Base-by-base conservation (phyloP, 345 rosid species). In the Balakata baccata region DNA sequence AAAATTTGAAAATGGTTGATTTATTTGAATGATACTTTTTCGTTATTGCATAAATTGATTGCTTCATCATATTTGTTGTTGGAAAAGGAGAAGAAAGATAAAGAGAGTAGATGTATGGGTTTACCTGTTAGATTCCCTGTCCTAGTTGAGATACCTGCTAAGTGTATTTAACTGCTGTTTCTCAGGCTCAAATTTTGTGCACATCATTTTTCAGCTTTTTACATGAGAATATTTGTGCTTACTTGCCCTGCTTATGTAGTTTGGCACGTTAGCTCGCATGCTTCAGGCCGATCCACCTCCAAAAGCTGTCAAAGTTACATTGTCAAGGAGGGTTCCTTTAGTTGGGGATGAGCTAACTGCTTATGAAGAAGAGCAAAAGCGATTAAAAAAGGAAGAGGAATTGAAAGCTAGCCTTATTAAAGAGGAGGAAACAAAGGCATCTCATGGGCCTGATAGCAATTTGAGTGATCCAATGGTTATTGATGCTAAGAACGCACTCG, bases 221-320 rank as follows among this genome's bases (percentile, higher is more conserved):
- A 49, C 34, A 6, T 51, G 29, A 63, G n/a, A 58, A 68, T 47
- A 16, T 34, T 52, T 57, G 69, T 37, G 23, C 57, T 77, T 13
- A 69, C 39, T 79, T 47, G 66, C 49, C 10, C 58, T 83, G 63
- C 60, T 13, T 62, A 71, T 85, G 83, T 82, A 95, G 99, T 95
- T 84, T 85, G 98, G 96, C 53, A 87, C 98, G 13, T 77, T 95
- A 84, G 97, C 99, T 76, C 98, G 99, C 70, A 88, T 86, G 92
- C 99, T 95, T 66, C 99, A 95, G 90, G 91, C 98, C 74, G 87
- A 94, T 84, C 98, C 99, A 78, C 98, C 99, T 78, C 99, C 99
- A 66, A 95, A 91, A 83, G 91, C 92, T 79, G 98, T 92, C 70
- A 95, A 95, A 89, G 94, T 95, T 67, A 91, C 85, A 67, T 85